Evolutionary conservation across 805 yeast species (phyloP).

Genomic region (Saccharomycopsis vini): DNA sequence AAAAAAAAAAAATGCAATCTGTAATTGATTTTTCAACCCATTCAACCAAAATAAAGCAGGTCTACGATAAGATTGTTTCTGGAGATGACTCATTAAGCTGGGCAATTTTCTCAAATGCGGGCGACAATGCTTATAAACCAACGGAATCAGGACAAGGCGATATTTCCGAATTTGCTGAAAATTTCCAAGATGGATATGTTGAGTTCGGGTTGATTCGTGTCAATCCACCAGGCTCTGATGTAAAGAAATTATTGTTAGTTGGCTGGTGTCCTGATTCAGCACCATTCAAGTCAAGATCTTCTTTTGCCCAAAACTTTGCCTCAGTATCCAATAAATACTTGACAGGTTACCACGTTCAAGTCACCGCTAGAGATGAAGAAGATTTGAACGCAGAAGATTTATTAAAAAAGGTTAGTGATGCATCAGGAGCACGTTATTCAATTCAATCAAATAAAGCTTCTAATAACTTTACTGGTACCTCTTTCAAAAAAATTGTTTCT

Average conservation of each 20-base stretch:
- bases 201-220: conserved; percentile 88
- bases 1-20: conserved; percentile 15
- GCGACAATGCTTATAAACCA: conserved; percentile 36
- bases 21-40: conserved; percentile 54
- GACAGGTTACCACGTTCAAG: conserved; percentile 87
- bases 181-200: conserved; percentile 69
- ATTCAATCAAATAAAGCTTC: conserved; percentile 32
- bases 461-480: conserved; percentile 22
- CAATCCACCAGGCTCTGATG: conserved; percentile 85
- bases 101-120: conserved; percentile 73
- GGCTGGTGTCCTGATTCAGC: conserved; percentile 99
- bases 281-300: conserved; percentile 65
- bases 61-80: conserved; percentile 70
- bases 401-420: conserved; percentile 68
- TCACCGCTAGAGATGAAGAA: conserved; percentile 90
- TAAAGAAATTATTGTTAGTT: conserved; percentile 69
- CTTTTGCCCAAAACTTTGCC: conserved; percentile 70
- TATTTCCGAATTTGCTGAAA: conserved; percentile 67
- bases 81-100: conserved; percentile 66
- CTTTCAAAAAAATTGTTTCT: conserved; percentile 24
- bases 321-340: conserved; percentile 62
- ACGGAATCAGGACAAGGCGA: conserved; percentile 51
- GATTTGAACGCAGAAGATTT: conserved; percentile 78
- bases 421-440: conserved; percentile 94
- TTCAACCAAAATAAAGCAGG: conserved; percentile 63